Base-by-base conservation (phyloP, 768 basidiomycete genomes). In the Mrakia frigida region DNA sequence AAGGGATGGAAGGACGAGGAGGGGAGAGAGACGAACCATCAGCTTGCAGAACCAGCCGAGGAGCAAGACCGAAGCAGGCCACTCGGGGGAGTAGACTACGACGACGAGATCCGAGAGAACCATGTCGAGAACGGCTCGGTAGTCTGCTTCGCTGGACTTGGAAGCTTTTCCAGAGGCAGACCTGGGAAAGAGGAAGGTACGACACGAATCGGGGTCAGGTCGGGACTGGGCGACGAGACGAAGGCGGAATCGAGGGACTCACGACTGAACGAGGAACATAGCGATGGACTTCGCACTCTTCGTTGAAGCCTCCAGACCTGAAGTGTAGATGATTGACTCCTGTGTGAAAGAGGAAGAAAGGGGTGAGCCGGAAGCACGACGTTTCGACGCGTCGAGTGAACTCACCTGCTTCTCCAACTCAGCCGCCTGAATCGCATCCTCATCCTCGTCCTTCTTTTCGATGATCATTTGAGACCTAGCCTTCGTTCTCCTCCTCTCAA, bases 51-150 rank as follows among this genome's bases (percentile, higher is more conserved):
- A 88, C 67, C 97, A 90, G 61, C 87, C 88, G 52, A 98, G 84
- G 53, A 97, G 86, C 25, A 97, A 83, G 60, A 89, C 87, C 2
- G 97, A 92, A 14, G 92, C 95, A 9, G 97, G 97, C 94, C 96
- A 99, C 83, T 99, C 97, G 0, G 97, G 95, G 89, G 92, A 92
- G 82, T 91, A 94, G 9, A 98, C 85, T 28, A 97, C 94, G 13
- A 88, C 87, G 33, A 98, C 86, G 33, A 97, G 85, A 81, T 99
- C 97, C 2, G 89, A 89, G 59, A 98, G 89, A 16, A 98, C 85
- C 80, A 92, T 92, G 81, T 98, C 96, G 77, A 98, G 91, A 53
- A 98, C 93, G 0, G 90, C 86, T 69, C 94, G 89, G 82, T 98
- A 98, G 81, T 98, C 96, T 7, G 92, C 90, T 81, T 99, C 97